Evolutionary conservation across 495 filamentous ascomycete genomes (phyloP), one percentile per base, ranked within the genome.

Genomic region (Penicillium alfredii): DNA sequence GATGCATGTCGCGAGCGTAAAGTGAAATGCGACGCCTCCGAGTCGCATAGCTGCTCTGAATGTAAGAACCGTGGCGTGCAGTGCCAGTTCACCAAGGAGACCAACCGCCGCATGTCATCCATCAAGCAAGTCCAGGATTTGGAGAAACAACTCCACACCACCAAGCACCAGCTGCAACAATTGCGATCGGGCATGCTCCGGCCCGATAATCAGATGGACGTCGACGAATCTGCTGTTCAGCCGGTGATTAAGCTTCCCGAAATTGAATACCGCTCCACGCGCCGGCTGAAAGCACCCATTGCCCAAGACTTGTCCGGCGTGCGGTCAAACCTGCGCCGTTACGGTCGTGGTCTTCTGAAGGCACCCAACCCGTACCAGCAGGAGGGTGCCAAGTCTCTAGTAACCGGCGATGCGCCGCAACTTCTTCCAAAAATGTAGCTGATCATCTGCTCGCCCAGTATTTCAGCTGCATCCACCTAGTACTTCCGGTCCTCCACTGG

Each of bases 51-150:
- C 61, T 98, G 92, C 63, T 94, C 90, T 2, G 92, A 98, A 66
- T 98, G 92, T 65, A 85, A 84, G 9, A 94, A 86, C 52, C 78
- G 92, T 45, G 89, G 86, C 55, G 89, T 95, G 31, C 93, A 92
- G 56, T 98, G 92, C 54, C 90, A 95, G 59, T 98, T 98, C 56
- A 98, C 92, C 29, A 98, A 98, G 67, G 92, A 98, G 61, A 97
- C 92, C 13, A 98, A 98, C 61, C 79, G 93, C 30, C 79, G 92
- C 44, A 98, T 98, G 92, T 96, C 92, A 30, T 95, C 89, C 9
- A 96, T 97, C 60, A 98, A 97, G 79, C 92, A 96, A 69, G 87
- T 96, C 3, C 92, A 98, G 62, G 92, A 98, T 61, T 69, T 98
- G 15, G 89, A 97, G 59, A 93, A 86, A 62, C 90, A 95, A 59